phyloP scores from a whole-genome alignment of 31 red algal genomes.

The Asparagopsis taxiformis region DNA sequence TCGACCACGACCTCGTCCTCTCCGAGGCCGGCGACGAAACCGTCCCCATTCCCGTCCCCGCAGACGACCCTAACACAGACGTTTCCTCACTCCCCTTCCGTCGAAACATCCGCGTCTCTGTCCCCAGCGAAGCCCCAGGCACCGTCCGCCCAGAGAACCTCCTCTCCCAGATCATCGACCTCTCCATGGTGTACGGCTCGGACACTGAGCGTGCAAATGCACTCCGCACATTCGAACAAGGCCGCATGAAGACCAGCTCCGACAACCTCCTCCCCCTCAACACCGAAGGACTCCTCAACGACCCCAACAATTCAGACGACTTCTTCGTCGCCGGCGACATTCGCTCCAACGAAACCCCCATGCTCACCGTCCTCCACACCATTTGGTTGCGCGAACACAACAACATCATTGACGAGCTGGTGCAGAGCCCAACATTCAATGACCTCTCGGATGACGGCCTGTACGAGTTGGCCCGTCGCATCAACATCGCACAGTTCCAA shows the following conservation, averaged over 20 bases:
- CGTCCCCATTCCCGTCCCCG: neutral
- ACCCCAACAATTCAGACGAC: neutral
- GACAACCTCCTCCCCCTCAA: slow-evolving; percentile 9
- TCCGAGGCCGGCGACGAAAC: neutral
- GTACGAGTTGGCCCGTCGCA: slow-evolving; percentile 3
- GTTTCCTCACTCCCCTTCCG: neutral
- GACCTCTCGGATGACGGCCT: slow-evolving; percentile 3
- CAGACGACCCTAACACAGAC: neutral
- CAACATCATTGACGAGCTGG: neutral
- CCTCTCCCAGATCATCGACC: slow-evolving; percentile 15
- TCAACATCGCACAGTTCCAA: neutral
- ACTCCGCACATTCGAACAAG: neutral
- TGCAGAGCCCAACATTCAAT: neutral
- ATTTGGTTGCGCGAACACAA: slow-evolving; percentile 29
- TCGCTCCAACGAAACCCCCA: slow-evolving; percentile 12
- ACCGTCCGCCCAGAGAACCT: neutral
- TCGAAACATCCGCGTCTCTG: neutral
- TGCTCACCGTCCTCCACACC: slow-evolving; percentile 6
- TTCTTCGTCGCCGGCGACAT: slow-evolving; percentile 11
- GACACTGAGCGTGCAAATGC: neutral
- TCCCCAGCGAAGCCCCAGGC: neutral
- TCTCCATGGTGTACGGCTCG: slow-evolving; percentile 11
- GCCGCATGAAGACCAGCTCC: neutral
- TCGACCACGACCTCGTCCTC: slow-evolving; percentile 16
- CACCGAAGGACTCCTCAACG: neutral